Conservation (phyloP, 2,329 filamentous ascomycete genomes). For the Calonectria pteridis region DNA sequence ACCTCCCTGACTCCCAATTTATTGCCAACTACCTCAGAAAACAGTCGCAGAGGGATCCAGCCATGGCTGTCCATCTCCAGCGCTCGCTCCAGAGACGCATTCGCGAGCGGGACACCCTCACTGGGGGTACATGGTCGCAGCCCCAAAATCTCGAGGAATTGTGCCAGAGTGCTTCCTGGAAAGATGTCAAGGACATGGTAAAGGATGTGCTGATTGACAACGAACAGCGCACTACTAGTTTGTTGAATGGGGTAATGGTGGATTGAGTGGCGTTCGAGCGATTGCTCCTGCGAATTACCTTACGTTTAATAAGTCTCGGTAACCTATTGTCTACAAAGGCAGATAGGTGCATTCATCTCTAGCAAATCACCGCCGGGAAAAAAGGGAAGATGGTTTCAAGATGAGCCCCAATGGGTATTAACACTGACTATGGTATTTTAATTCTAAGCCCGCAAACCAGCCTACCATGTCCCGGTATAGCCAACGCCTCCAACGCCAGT, state of each 20-base stretch:
- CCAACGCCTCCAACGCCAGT: slow-evolving; percentile 36
- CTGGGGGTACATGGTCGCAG: slow-evolving; percentile 13
- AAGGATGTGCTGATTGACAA: slow-evolving; percentile 47
- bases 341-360: neutral
- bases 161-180: slow-evolving; percentile 48
- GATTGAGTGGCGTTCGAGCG: neutral
- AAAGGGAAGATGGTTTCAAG: neutral
- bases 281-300: neutral
- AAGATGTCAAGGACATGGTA: slow-evolving; percentile 50
- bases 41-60: slow-evolving; percentile 51
- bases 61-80: slow-evolving; percentile 51
- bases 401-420: neutral
- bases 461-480: slow-evolving; percentile 22
- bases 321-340: neutral
- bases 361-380: neutral
- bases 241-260: slow-evolving; percentile 26
- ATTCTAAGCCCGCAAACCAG: slow-evolving; percentile 26
- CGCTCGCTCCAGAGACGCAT: slow-evolving; percentile 45
- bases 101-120: slow-evolving; percentile 16
- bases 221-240: slow-evolving; percentile 32
- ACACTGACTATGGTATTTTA: slow-evolving; percentile 35
- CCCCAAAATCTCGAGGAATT: slow-evolving; percentile 50
- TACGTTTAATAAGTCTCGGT: neutral
- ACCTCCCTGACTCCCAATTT: slow-evolving; percentile 47
- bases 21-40: slow-evolving; percentile 50